phyloP scores from a whole-genome alignment of 441 rosid species.

The Mallotus repandus region DNA sequence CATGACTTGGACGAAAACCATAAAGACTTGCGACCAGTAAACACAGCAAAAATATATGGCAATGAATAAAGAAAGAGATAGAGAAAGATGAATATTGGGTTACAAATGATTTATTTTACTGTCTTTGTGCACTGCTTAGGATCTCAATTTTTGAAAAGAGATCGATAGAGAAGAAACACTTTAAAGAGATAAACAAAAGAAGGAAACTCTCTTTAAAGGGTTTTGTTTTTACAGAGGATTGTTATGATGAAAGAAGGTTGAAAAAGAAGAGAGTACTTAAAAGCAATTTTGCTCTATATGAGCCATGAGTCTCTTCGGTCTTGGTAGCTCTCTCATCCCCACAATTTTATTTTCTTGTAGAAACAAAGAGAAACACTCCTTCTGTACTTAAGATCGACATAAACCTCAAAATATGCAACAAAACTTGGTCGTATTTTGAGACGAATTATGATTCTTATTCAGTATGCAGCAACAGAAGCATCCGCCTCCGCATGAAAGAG shows the following conservation, averaged over 20 bases:
- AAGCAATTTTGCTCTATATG: not conserved
- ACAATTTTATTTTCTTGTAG: constrained; percentile 9
- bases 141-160: constrained; percentile 22
- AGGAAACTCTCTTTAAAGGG: constrained; percentile 1
- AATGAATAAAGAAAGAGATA: constrained; percentile 34
- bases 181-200: not conserved
- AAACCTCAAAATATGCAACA: constrained; percentile 16
- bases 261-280: constrained; percentile 8
- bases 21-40: constrained; percentile 30
- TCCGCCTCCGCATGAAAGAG: constrained; percentile 17
- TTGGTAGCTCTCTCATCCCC: not conserved
- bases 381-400: constrained; percentile 15
- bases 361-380: constrained; percentile 17
- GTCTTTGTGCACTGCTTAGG: constrained; percentile 26
- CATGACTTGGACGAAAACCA: constrained; percentile 54
- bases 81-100: constrained; percentile 23
- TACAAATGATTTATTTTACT: constrained; percentile 26
- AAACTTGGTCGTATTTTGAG: not conserved
- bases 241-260: constrained; percentile 17
- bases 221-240: not conserved
- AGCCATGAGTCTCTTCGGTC: constrained; percentile 6
- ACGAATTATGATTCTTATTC: not conserved
- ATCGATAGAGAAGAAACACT: not conserved
- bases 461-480: constrained; percentile 35
- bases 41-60: constrained; percentile 29